A percentile compares a stretch with the other conserved stretches of the same genome.
Evolutionary conservation across 192 early-diverging fungal genomes (phyloP).

Genomic region (Coemansia sp.): DNA sequence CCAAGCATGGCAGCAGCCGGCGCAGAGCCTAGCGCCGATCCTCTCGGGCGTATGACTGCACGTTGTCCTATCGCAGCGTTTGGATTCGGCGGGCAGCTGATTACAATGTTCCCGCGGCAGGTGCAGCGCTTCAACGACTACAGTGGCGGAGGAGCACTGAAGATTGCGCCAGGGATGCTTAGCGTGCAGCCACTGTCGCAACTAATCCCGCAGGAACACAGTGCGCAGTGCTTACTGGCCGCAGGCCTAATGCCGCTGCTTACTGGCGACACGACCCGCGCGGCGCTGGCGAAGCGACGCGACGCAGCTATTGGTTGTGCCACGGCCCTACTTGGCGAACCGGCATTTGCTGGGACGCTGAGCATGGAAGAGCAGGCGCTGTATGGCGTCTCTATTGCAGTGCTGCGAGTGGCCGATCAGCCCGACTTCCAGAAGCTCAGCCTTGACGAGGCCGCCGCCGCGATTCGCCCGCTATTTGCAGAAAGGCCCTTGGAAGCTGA

Average conservation of each 20-base stretch:
- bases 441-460: slow-evolving; percentile 40
- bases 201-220: slow-evolving; percentile 20
- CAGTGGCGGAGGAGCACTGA: slow-evolving; percentile 36
- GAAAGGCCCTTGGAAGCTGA: no score
- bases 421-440: slow-evolving; percentile 11
- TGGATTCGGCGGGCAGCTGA: slow-evolving; percentile 75
- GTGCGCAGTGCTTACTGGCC: slow-evolving; percentile 2
- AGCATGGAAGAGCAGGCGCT: slow-evolving; percentile 23
- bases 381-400: slow-evolving; percentile 19
- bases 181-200: slow-evolving; percentile 52
- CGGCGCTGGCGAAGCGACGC: slow-evolving; percentile 54
- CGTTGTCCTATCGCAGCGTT: slow-evolving; percentile 62
- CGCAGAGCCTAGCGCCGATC: slow-evolving; percentile 7
- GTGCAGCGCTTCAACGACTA: slow-evolving; percentile 57
- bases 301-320: slow-evolving; percentile 35
- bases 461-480: slow-evolving; percentile 56
- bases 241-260: slow-evolving; percentile 54
- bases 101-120: slow-evolving; percentile 63
- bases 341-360: neutral
- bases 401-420: slow-evolving; percentile 22
- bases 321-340: slow-evolving; percentile 12
- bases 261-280: slow-evolving; percentile 63
- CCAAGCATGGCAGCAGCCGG: neutral
- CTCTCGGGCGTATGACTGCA: slow-evolving; percentile 31
- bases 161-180: slow-evolving; percentile 55